Percentiles rank a stretch among this genome's conserved stretches.
Evolutionary conservation across 495 filamentous ascomycete genomes (phyloP).

Genomic region (Extremus antarcticus): DNA sequence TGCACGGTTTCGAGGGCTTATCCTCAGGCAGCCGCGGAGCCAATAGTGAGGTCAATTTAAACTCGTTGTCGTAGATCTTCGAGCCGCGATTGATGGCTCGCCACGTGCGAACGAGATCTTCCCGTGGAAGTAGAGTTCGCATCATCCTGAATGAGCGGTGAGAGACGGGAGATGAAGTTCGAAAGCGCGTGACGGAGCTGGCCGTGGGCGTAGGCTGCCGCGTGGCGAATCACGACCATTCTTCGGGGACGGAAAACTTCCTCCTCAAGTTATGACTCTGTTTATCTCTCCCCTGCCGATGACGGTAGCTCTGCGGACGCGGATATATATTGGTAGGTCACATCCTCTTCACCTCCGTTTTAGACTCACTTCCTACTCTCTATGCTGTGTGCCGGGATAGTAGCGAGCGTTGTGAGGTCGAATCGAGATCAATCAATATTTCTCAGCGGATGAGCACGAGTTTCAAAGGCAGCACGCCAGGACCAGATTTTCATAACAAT

Average conservation of each 20-base stretch:
- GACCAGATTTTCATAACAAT: constrained; percentile 20
- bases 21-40: not conserved
- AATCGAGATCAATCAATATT: not conserved
- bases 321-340: too few species aligned
- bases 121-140: too few species aligned
- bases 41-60: not conserved
- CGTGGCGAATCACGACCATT: too few species aligned
- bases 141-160: not conserved
- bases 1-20: too few species aligned
- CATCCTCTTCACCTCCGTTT: too few species aligned
- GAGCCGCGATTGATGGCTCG: not conserved
- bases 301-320: too few species aligned
- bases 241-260: too few species aligned
- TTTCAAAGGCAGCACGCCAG: constrained; percentile 35
- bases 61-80: not conserved
- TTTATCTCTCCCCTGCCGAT: too few species aligned
- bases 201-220: too few species aligned
- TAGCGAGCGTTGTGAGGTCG: not conserved
- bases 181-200: not conserved
- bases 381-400: not conserved
- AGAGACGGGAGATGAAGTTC: not conserved
- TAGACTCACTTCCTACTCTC: too few species aligned
- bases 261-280: too few species aligned
- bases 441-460: constrained; percentile 21
- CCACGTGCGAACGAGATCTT: not conserved